Conservation (phyloP, 2,329 filamentous ascomycete genomes). For the Curvularia lunata region DNA sequence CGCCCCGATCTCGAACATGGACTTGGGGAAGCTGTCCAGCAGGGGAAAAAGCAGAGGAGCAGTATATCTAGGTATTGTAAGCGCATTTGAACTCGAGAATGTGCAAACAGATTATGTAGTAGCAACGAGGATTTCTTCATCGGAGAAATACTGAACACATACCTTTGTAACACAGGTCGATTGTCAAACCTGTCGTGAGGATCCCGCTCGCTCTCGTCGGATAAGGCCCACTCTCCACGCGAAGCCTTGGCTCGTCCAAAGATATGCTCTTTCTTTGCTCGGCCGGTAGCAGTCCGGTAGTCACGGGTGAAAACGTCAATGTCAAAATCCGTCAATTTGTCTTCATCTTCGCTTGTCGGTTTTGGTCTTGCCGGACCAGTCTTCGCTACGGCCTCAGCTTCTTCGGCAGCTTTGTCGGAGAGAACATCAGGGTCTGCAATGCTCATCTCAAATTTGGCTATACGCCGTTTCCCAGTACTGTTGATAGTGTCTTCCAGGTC, state of each 20-base stretch:
- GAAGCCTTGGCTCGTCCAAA: slow-evolving; percentile 51
- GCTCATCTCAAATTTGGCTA: slow-evolving; percentile 76
- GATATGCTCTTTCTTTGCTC: slow-evolving; percentile 42
- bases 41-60: slow-evolving; percentile 71
- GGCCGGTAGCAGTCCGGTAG: slow-evolving; percentile 27
- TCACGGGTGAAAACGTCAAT: slow-evolving; percentile 44
- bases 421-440: slow-evolving; percentile 54
- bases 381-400: slow-evolving; percentile 38
- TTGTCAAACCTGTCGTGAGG: slow-evolving; percentile 45
- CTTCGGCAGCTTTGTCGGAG: slow-evolving; percentile 28
- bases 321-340: slow-evolving; percentile 38
- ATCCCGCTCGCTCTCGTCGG: slow-evolving; percentile 38
- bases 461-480: slow-evolving; percentile 76
- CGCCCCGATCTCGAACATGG: slow-evolving; percentile 65
- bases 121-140: not conserved
- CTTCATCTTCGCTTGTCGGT: slow-evolving; percentile 25
- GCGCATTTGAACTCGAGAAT: slow-evolving; percentile 1
- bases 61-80: slow-evolving; percentile 54
- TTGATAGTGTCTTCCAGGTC: slow-evolving; percentile 72
- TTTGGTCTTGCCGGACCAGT: slow-evolving; percentile 32
- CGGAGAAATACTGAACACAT: slow-evolving; percentile 18
- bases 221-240: slow-evolving; percentile 49
- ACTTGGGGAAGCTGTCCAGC: slow-evolving; percentile 78
- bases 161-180: slow-evolving; percentile 47
- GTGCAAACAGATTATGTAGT: not conserved